Conservation (phyloP, 31 red algal species). For the Endocladia muricata region DNA sequence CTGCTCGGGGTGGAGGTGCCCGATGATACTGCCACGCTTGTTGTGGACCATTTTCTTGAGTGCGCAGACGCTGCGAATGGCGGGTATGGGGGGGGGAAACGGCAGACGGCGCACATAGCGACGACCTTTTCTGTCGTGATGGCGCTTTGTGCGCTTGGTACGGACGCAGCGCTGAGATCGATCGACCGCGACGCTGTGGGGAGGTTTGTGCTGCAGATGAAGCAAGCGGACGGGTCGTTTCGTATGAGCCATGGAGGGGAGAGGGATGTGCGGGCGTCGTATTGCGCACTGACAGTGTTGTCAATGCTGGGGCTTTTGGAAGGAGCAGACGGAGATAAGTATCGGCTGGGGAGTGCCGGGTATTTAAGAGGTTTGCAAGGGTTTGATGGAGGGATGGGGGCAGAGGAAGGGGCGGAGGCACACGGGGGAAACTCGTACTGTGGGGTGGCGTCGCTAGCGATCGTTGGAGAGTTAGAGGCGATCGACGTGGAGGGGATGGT, state of each 20-base stretch:
- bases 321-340: conserved; percentile 5
- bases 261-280: conserved; percentile 82
- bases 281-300: conserved; percentile 76
- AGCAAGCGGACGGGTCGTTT: conserved; percentile 55
- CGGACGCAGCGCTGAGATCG: conserved; percentile 46
- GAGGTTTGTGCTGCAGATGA: conserved; percentile 43
- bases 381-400: conserved; percentile 93
- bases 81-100: conserved; percentile 85
- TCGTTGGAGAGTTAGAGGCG: conserved; percentile 21
- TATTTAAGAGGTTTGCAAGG: conserved; percentile 59
- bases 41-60: conserved; percentile 40
- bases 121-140: conserved; percentile 81
- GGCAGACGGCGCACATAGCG: conserved; percentile 79
- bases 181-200: conserved; percentile 27
- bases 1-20: conserved; percentile 34
- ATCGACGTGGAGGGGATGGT: conserved; percentile 39
- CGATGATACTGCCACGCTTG: not conserved
- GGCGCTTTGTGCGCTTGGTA: conserved; percentile 67
- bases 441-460: conserved; percentile 55
- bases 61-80: conserved; percentile 34
- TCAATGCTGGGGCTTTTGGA: conserved; percentile 40
- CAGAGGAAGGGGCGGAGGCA: conserved; percentile 69
- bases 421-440: conserved; percentile 96
- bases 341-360: conserved; percentile 18
- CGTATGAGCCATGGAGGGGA: conserved; percentile 75